Conservation (phyloP, 768 basidiomycete genomes). For the Inosperma sp. region DNA sequence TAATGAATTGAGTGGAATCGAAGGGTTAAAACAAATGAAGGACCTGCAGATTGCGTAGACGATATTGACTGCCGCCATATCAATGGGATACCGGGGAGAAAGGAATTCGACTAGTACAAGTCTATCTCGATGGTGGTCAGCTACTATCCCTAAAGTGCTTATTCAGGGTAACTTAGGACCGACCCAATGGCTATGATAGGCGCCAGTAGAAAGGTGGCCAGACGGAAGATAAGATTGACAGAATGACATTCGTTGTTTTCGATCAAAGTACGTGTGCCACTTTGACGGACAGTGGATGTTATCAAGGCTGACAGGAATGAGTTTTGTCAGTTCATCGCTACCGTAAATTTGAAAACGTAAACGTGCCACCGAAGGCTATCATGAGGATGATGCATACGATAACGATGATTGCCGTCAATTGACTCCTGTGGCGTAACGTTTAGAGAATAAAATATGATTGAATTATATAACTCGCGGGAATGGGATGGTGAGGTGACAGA, state of each 20-base stretch:
- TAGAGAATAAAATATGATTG: neutral
- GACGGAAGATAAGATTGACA: constrained; percentile 4
- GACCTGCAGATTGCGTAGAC: constrained; percentile 7
- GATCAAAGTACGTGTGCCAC: neutral
- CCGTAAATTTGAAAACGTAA: neutral
- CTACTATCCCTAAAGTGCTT: too few species aligned
- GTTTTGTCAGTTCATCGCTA: neutral
- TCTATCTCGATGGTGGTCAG: neutral
- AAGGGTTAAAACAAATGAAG: neutral
- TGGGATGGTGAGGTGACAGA: constrained; percentile 9
- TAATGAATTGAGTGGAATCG: neutral
- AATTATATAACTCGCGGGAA: constrained; percentile 3
- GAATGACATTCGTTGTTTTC: constrained; percentile 4
- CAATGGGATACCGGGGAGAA: neutral
- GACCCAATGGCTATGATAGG: constrained; percentile 7
- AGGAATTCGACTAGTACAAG: constrained; percentile 2
- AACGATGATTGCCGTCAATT: neutral
- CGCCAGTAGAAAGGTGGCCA: constrained; percentile 2
- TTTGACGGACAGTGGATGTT: constrained; percentile 1
- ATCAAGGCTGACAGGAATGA: neutral
- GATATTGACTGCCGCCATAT: neutral
- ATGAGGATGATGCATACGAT: neutral
- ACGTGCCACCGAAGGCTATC: neutral
- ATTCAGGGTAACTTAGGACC: neutral
- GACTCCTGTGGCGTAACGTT: neutral